Evolutionary conservation across 2,329 filamentous ascomycete species (phyloP).

Genomic region (Akanthomyces uredinophilus): DNA sequence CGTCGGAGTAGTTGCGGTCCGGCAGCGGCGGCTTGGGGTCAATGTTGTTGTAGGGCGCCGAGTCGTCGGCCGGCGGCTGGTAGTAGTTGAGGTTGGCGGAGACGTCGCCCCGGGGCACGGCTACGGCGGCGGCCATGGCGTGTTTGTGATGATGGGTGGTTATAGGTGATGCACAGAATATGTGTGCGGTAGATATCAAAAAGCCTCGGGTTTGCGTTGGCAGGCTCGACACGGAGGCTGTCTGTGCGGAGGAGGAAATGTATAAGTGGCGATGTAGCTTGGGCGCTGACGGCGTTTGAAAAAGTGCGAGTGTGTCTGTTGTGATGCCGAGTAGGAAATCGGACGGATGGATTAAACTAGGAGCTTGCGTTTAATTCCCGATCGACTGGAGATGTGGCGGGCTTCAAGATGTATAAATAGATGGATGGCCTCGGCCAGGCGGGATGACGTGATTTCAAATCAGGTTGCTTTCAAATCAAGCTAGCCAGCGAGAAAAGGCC

Average conservation of each 20-base stretch:
- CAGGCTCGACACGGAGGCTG: no score
- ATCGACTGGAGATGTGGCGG: not conserved
- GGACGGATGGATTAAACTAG: no score
- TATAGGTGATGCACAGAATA: not conserved
- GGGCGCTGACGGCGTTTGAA: no score
- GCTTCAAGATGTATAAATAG: not conserved
- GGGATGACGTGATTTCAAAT: constrained; percentile 13
- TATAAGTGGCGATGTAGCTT: no score
- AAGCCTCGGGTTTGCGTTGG: no score
- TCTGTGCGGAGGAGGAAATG: no score
- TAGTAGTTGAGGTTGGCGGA: constrained; percentile 63
- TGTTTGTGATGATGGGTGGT: constrained; percentile 10
- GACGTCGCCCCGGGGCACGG: constrained; percentile 55
- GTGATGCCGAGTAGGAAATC: no score
- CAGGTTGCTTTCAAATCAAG: constrained; percentile 11
- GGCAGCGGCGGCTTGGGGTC: constrained; percentile 58
- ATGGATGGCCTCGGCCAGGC: not conserved
- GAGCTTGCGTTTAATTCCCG: not conserved
- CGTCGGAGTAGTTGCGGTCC: constrained; percentile 58
- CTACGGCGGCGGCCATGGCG: constrained; percentile 34
- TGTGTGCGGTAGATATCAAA: not conserved
- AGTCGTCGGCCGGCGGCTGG: constrained; percentile 53
- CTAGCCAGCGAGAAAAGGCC: not conserved
- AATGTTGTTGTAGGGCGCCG: constrained; percentile 61
- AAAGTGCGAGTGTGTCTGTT: no score